phyloP scores from a whole-genome alignment of 1,284 basidiomycete species.

The Salmacisia buchloeana region DNA sequence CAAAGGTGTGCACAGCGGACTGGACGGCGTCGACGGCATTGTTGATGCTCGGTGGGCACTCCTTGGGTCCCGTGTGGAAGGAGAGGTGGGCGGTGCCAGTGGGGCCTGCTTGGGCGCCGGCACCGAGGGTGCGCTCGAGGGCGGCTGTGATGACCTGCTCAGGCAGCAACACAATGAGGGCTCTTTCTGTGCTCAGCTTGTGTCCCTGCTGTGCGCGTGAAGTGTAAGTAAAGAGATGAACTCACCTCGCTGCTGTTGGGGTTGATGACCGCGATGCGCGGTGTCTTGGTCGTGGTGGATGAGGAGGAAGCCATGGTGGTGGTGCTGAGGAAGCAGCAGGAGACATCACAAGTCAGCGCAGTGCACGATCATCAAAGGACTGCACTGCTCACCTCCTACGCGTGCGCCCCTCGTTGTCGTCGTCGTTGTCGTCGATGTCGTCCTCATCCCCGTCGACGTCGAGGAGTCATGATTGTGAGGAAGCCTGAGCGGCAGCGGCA shows the following conservation, averaged over 20 bases:
- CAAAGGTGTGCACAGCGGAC: conserved; percentile 24
- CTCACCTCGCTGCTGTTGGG: conserved; percentile 12
- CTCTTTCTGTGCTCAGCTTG: neutral
- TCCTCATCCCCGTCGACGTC: too few species aligned
- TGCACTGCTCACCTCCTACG: too few species aligned
- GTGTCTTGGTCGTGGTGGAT: too few species aligned
- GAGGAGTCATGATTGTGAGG: too few species aligned
- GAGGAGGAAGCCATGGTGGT: too few species aligned
- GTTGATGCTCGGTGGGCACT: conserved; percentile 23
- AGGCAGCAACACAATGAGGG: neutral
- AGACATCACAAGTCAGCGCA: too few species aligned
- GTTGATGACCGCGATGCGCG: conserved; percentile 10
- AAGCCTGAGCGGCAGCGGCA: too few species aligned
- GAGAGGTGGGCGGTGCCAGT: neutral
- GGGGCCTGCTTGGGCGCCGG: neutral
- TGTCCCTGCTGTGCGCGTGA: neutral
- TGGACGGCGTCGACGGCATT: conserved; percentile 19
- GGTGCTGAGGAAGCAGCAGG: too few species aligned
- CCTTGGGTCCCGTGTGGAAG: conserved; percentile 25
- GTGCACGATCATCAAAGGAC: too few species aligned
- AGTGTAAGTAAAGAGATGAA: neutral
- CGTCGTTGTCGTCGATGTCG: too few species aligned
- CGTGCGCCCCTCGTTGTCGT: too few species aligned
- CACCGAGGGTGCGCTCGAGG: conserved; percentile 4
- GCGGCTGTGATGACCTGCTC: conserved; percentile 12